Base-by-base conservation (phyloP, 176 grass and related monocot genomes). In the Poa pratensis region DNA sequence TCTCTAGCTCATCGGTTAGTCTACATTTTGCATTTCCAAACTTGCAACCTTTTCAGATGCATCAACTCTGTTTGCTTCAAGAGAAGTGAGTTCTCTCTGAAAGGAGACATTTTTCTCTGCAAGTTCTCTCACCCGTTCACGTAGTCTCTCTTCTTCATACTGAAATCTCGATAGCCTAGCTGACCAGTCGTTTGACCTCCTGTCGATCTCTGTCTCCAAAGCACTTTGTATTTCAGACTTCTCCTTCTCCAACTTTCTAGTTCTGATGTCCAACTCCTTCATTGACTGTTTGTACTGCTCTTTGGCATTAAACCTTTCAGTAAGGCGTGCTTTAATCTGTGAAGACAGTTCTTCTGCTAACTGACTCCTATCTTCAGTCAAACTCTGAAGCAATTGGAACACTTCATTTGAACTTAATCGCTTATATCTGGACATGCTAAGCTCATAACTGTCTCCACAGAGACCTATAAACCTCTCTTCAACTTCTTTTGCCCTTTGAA, bases 81-180 rank as follows among this genome's bases (percentile, higher is more conserved):
- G 87, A 77, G 64, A 89, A 75, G 90, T 92, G 86, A 95, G 73
- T 78, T 98, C 93, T 88, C 95, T 93, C 83, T 98, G 96, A 83
- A 98, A 88, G 35, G 93, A 85, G 53, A 98, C 93, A 85, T 98
- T 98, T 68, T 98, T 88, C 72, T 98, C 96, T 51, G 96, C 96
- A 55, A 98, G 91, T 90, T 95, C 93, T 86, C 93, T 92, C 46
- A 98, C 91, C 43, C 91, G 86, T 66, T 98, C 96, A 86, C 90
- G 85, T 7, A 98, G 86, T 69, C 93, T 91, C 85, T 95, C 88
- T 78, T 98, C 96, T 84, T 98, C 96, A 61, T 83, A 93, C 19
- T 95, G 92, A 59, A 95, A 90, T 74, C 84, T 98, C 34, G 20
- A 80, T 23, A 90, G 43, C 69, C 84, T 92, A 42, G 67, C 19